Evolutionary conservation across 306 rosid genomes (phyloP), one percentile per base, ranked within the genome.

Genomic region (Mimosa pudica): DNA sequence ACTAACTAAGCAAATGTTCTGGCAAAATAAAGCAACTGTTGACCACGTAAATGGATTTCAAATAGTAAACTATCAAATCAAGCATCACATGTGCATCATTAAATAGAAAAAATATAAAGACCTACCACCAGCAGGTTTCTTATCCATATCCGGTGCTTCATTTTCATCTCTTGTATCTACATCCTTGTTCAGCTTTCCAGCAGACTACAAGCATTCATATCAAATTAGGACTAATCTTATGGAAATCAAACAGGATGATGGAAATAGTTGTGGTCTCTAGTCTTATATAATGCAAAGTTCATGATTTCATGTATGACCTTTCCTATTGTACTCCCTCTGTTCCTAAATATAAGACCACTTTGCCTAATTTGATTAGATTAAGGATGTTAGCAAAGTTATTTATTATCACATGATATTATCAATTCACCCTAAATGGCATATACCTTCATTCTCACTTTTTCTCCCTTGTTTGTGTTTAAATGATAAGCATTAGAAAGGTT

Each of bases 151-250:
- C 17, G 74, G 65, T 52, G 81, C 87, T 76, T 79, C 87, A 73
- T 66, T 86, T 81, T 2, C 84, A 79, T 83, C 78, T 71, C 77
- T 77, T 10, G 76, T 57, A 84, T 82, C 93, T 67, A 49, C 96
- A 77, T 85, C 86, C 88, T 86, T 90, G 84, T 80, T 83, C 81
- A 82, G 74, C 78, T 84, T 93, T 80, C 99, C 99, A 75, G 98
- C 87, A 82, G 99, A 93, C 99, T 93, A 78, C 82, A 88, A 77
- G 77, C 54, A 82, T 61, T 84, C 67, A 81, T 17, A 44, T n/a
- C 17, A 68, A 75, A 57, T 49, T 74, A 76, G 74, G 51, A 45
- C 70, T 49, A 20, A 45, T 81, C 57, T 58, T 49, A 72, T 33
- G 48, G 48, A 73, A 80, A 61, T 73, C 33, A 55, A 5, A 17